Percentiles rank a stretch among this genome's conserved stretches.
phyloP scores from a whole-genome alignment of 202 grass and related monocot genomes.

The Panicum hallii region DNA sequence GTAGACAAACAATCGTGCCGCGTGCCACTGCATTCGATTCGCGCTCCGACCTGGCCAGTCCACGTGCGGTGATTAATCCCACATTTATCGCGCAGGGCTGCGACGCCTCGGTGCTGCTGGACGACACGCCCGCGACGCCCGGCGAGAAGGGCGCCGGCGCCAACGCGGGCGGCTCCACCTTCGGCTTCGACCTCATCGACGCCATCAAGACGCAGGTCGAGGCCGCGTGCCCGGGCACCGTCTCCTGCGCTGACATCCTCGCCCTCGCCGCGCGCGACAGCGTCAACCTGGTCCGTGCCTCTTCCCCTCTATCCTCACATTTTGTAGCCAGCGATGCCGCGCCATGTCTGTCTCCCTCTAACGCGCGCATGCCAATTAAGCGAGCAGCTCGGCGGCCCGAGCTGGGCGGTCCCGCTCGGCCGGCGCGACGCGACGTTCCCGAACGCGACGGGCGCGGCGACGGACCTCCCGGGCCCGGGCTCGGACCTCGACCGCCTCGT shows the following conservation, averaged over 20 bases:
- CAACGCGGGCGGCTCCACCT: conserved; percentile 47
- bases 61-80: neutral
- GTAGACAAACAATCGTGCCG: neutral
- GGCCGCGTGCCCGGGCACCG: conserved; percentile 50
- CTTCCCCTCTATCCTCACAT: no score
- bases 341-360: no score
- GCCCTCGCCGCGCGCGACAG: conserved; percentile 64
- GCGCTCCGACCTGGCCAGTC: no score
- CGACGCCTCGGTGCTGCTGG: conserved; percentile 72
- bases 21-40: no score
- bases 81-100: conserved; percentile 43
- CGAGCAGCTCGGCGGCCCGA: conserved; percentile 80
- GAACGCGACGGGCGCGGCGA: conserved; percentile 47
- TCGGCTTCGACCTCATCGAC: conserved; percentile 76
- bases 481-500: conserved; percentile 46
- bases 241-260: conserved; percentile 82
- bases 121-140: conserved; percentile 56
- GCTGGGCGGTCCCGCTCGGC: conserved; percentile 68
- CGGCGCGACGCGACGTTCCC: conserved; percentile 63
- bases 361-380: no score
- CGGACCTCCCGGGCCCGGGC: conserved; percentile 62
- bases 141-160: conserved; percentile 59
- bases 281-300: conserved; percentile 50
- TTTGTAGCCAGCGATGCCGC: neutral
- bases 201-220: conserved; percentile 64